Base-by-base conservation (phyloP, 2,329 filamentous ascomycete genomes). In the Sclerotinia minor region DNA sequence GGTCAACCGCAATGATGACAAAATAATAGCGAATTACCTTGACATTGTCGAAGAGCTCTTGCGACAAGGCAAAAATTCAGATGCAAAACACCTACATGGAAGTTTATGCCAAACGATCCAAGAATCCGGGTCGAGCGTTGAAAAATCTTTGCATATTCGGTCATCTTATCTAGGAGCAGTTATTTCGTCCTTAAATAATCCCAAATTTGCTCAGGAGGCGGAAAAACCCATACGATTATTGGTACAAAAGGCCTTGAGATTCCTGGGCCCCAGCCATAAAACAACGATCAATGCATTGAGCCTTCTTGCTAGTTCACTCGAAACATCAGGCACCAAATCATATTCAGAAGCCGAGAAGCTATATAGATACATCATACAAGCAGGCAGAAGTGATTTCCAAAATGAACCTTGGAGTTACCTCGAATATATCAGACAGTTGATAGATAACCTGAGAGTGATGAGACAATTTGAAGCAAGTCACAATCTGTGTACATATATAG, bases 391-490 rank as follows among this genome's bases (percentile, higher is more conserved):
- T 13, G 24, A 5, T 50, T 5, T 11, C 4, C 47, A 50, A 50
- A 50, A 24, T 50, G n/a, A 9, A 6, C 4, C 8, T 50, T 13
- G 0, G 15, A 11, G 3, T 26, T 44, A 41, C 54, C 11, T 58
- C 17, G 0, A 24, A 0, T 19, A 2, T 26, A 26, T 58, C 6
- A 1, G 0, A 3, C 0, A 6, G 0, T 41, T 58, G 35, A 44
- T n/a, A n/a, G n/a, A n/a, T n/a, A n/a, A n/a, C 38, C 7, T 58
- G 7, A 3, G 1, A 2, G 1, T 13, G 1, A 9, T 1, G 3
- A 8, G 1, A 44, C 6, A 26, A 24, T 19, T 19, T 44, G 54
- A 58, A 41, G 35, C 26, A 19, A 41, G 35, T 44, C 5, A 58
- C n/a, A 44, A 4, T 41, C 15, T 41, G 8, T 58, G 54, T 11